These are phyloP conservation scores for Digitaria exilis DNA, from an alignment of 202 grass and related monocot genomes.

Conservation along the genomic window DNA sequence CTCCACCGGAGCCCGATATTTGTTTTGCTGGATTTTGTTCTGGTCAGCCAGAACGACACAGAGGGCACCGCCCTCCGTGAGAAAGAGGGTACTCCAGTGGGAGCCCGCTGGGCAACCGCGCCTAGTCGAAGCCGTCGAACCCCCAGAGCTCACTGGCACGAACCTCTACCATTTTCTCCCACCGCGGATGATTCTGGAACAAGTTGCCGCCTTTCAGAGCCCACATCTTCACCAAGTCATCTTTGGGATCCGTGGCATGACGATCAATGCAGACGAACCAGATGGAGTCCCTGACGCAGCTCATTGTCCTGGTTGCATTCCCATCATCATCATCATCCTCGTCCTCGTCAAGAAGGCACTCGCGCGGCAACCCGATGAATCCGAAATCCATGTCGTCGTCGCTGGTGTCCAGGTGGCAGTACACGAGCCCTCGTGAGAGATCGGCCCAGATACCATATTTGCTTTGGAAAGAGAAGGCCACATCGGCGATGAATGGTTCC, in stretches of 20 bases:
- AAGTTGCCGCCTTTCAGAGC: neutral
- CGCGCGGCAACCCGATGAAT: neutral
- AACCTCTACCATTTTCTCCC: neutral
- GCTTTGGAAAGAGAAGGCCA: neutral
- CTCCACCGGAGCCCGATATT: neutral
- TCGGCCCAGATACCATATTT: neutral
- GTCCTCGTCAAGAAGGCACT: neutral
- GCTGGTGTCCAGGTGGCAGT: neutral
- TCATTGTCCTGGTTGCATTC: neutral
- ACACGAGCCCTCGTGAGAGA: neutral
- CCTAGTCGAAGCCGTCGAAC: neutral
- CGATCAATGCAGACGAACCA: neutral
- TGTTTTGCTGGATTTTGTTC: too few species aligned
- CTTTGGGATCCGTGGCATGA: neutral
- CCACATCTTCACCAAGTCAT: neutral
- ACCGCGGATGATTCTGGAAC: neutral
- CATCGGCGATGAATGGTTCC: neutral
- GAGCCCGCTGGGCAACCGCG: neutral
- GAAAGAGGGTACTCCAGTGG: neutral
- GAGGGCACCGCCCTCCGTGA: neutral
- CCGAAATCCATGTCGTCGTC: too few species aligned
- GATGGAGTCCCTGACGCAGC: neutral
- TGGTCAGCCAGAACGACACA: neutral
- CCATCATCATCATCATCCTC: neutral
- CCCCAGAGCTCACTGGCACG: neutral